Conservation (phyloP, 208 protist genomes). For the Leishmania mexicana region DNA sequence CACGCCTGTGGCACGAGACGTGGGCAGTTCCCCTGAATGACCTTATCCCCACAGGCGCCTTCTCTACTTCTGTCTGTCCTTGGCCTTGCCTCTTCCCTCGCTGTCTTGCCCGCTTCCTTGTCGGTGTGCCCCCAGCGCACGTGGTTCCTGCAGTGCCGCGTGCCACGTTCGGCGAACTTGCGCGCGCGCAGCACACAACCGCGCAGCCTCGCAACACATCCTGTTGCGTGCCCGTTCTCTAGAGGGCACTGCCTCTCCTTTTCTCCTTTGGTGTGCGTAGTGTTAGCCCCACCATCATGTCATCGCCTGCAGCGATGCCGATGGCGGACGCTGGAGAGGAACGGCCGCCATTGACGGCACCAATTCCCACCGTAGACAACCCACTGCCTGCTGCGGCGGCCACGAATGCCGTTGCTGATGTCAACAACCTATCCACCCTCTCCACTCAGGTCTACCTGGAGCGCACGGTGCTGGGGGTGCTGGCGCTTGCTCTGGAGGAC, state of each 20-base stretch:
- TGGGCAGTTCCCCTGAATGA: background rate
- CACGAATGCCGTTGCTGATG: background rate
- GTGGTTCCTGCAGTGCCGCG: background rate
- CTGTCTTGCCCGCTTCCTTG: background rate
- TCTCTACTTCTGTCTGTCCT: background rate
- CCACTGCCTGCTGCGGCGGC: background rate
- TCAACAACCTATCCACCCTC: conserved; percentile 9
- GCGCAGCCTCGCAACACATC: background rate
- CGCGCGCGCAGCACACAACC: background rate
- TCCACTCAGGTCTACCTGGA: conserved; percentile 87
- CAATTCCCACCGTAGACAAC: background rate
- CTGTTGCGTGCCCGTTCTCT: background rate
- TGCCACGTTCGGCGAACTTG: background rate
- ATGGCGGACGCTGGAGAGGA: background rate
- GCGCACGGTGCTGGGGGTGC: conserved; percentile 77
- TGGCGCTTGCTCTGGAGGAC: conserved; percentile 87
- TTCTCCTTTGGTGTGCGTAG: background rate
- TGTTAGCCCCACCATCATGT: background rate
- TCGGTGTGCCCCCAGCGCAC: background rate
- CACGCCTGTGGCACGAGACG: background rate
- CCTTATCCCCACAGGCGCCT: background rate
- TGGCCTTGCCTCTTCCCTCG: too few species aligned
- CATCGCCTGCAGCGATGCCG: background rate
- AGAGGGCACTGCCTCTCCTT: background rate
- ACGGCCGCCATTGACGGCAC: background rate